Percentiles rank a stretch among this genome's conserved stretches.
Conservation (phyloP, 306 rosid species). For the Ormosia emarginata region DNA sequence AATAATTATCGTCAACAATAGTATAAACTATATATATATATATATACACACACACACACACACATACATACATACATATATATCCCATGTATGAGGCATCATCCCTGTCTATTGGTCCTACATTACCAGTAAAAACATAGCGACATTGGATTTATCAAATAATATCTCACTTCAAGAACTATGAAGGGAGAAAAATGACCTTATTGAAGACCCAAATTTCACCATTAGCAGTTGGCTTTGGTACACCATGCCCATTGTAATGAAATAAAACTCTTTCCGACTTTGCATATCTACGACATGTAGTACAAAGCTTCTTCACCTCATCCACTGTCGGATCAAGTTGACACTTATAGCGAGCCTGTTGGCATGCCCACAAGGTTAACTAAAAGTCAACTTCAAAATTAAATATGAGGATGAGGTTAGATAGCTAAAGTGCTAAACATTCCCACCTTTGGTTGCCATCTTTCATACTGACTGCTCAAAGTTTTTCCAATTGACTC, state of each 20-base stretch:
- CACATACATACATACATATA: not conserved
- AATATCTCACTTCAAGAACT: not conserved
- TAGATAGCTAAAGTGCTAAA: not conserved
- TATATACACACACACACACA: too few species aligned
- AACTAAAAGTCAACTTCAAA: conserved; percentile 23
- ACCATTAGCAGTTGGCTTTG: conserved; percentile 92
- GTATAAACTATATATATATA: too few species aligned
- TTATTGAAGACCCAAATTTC: conserved; percentile 99
- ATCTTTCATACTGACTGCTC: conserved; percentile 91
- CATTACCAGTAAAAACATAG: not conserved
- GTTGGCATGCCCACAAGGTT: conserved; percentile 33
- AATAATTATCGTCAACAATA: not conserved
- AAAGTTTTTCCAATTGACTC: conserved; percentile 86
- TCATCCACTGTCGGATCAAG: conserved; percentile 97
- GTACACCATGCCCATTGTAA: conserved; percentile 99
- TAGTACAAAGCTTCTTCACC: conserved; percentile 94
- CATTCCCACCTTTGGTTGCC: conserved; percentile 91
- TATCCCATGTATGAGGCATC: not conserved
- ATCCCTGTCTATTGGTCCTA: not conserved
- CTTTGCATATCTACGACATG: conserved; percentile 83
- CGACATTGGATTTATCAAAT: not conserved
- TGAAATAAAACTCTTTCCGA: conserved; percentile 94
- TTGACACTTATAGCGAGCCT: conserved; percentile 92
- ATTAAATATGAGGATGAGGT: conserved; percentile 12
- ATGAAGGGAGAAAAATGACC: conserved; percentile 43